Percentiles rank a stretch among this genome's conserved stretches.
phyloP scores from a whole-genome alignment of 495 filamentous ascomycete genomes.

The Penicillium goetzii region DNA sequence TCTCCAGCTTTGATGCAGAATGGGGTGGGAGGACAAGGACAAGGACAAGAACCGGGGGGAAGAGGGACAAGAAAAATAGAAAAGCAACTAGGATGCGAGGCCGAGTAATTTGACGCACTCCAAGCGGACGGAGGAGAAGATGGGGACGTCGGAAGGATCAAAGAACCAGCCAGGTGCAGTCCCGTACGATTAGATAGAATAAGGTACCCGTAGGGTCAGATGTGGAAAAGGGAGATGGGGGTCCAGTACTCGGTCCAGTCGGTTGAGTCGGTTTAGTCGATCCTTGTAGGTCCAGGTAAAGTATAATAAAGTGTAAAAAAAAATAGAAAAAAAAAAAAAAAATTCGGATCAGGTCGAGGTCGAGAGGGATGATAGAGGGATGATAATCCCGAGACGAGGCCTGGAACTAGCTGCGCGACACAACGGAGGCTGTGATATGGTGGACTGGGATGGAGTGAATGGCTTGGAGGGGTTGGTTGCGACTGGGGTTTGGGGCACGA shows the following conservation, averaged over 20 bases:
- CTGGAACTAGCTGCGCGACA: slow-evolving; percentile 6
- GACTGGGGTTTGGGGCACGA: slow-evolving; percentile 43
- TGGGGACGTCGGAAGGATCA: not conserved
- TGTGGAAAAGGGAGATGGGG: not conserved
- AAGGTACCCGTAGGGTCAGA: not conserved
- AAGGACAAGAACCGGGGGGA: slow-evolving; percentile 3
- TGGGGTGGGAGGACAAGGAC: slow-evolving; percentile 3
- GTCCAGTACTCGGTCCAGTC: slow-evolving; percentile 3
- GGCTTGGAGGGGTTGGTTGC: slow-evolving; percentile 14
- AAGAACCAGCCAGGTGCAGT: not conserved
- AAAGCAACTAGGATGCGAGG: slow-evolving; percentile 22
- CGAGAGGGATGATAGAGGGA: not conserved
- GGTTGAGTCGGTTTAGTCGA: not conserved
- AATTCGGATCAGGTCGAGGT: not conserved
- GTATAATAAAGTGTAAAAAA: not conserved
- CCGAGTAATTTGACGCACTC: slow-evolving; percentile 1
- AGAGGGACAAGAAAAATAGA: slow-evolving; percentile 11
- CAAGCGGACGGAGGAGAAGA: not conserved
- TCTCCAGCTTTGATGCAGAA: slow-evolving; percentile 16
- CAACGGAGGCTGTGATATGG: slow-evolving; percentile 2
- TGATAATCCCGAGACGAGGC: not conserved
- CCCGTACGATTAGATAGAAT: not conserved
- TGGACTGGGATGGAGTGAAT: slow-evolving; percentile 2
- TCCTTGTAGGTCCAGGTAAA: slow-evolving; percentile 2
- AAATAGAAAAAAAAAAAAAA: not conserved